These are phyloP conservation scores for Colletotrichum shisoi DNA, from an alignment of 2,329 filamentous ascomycete species.

Conservation along the genomic window DNA sequence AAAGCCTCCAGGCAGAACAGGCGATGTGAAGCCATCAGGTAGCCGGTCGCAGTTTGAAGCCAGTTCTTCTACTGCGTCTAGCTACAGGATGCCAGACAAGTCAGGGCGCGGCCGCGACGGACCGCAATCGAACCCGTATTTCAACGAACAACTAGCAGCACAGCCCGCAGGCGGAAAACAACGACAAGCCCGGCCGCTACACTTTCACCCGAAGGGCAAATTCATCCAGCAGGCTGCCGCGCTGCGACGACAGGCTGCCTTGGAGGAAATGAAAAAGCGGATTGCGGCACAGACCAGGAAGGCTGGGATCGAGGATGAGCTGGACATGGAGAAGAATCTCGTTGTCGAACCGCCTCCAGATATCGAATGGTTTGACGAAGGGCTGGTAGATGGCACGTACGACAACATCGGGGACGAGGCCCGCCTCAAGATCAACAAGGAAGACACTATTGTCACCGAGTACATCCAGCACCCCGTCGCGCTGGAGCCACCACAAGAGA, in stretches of 20 bases:
- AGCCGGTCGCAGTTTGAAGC: constrained; percentile 32
- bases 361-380: constrained; percentile 98
- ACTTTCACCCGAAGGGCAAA: constrained; percentile 96
- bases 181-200: constrained; percentile 76
- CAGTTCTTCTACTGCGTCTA: constrained; percentile 37
- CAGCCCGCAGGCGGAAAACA: constrained; percentile 66
- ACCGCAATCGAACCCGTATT: constrained; percentile 75
- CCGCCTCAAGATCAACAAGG: constrained; percentile 75
- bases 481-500: constrained; percentile 90
- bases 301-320: constrained; percentile 91
- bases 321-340: constrained; percentile 89
- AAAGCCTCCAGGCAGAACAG: constrained; percentile 54
- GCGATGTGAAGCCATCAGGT: constrained; percentile 41
- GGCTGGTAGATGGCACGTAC: constrained; percentile 79
- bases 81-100: constrained; percentile 47
- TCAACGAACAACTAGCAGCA: constrained; percentile 72
- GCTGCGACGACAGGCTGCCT: constrained; percentile 81
- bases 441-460: constrained; percentile 87
- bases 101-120: constrained; percentile 46
- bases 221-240: constrained; percentile 95
- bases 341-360: constrained; percentile 83
- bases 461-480: constrained; percentile 94
- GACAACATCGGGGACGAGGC: constrained; percentile 69
- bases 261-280: constrained; percentile 93
- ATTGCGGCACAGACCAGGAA: constrained; percentile 88